Evolutionary conservation across 371 early-diverging fungal genomes (phyloP), one percentile per base, ranked within the genome.

Genomic region (Rhizopus arrhizus): DNA sequence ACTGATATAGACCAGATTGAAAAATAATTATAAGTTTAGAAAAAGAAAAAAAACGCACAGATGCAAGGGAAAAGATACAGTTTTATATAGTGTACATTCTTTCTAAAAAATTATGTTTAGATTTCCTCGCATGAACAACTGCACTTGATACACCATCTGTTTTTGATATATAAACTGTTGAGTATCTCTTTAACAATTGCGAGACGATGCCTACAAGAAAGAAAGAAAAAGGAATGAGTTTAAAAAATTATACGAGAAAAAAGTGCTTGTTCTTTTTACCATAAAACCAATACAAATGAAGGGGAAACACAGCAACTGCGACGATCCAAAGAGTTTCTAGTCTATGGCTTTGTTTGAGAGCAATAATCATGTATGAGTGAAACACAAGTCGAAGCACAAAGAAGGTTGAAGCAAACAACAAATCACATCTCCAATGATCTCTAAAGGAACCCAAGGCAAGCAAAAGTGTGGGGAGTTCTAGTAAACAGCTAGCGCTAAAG

Each of bases 251-350:
- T n/a, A 12, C 41, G 12, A 41, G 22, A 22, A 12, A 35, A 28
- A 13, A 22, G 6, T 49, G 1, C 11, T 36, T 36, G 6, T 36
- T 36, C 11, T 36, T 36, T 54, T 57, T 69, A 72, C 80, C 77
- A 58, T 73, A 77, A 56, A 77, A 80, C 80, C 80, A 77, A 50
- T 71, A 80, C 13, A 70, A 43, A 52, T 80, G 77, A 5, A 80
- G 59, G 3, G 80, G 73, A 56, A 69, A 77, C 5, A 74, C 58
- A 5, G 36, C 46, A 4, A 59, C 56, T 13, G 69, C 60, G 3
- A 66, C 59, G 3, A 62, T 33, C 66, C 69, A 68, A 4, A 71
- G 12, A 3, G 35, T 36, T 5, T 58, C 53, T 13, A 69, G 28
- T 7, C 62, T 60, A 57, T 69, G 68, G 10, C 53, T 53, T 40